phyloP scores from a whole-genome alignment of 345 rosid genomes.

The Excoecaria agallocha region DNA sequence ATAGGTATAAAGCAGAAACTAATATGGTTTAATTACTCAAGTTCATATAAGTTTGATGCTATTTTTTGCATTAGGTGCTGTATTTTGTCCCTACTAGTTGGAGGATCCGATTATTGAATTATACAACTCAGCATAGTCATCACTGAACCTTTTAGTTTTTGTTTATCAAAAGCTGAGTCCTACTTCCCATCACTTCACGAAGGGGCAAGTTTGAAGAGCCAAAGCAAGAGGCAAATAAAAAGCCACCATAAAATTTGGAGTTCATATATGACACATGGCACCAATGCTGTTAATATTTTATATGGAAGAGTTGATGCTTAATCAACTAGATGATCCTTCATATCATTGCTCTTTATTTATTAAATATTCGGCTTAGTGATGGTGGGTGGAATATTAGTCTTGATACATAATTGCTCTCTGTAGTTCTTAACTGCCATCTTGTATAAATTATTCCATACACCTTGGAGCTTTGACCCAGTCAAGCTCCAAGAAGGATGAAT shows the following conservation, averaged over 20 bases:
- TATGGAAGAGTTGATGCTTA: background rate
- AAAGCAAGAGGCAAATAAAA: background rate
- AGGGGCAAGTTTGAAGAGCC: constrained; percentile 20
- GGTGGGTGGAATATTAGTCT: background rate
- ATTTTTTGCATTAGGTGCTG: background rate
- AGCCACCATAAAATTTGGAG: background rate
- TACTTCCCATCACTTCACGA: constrained; percentile 10
- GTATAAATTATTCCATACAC: constrained; percentile 16
- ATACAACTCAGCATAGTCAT: constrained; percentile 2
- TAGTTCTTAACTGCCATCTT: background rate
- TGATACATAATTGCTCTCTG: background rate
- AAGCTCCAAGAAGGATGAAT: background rate
- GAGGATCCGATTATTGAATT: background rate
- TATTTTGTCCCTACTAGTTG: background rate
- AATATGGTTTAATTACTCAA: background rate
- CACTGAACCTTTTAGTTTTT: background rate
- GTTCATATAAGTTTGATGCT: constrained; percentile 12
- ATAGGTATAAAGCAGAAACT: constrained; percentile 18
- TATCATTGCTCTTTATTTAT: constrained; percentile 2
- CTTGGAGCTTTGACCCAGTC: constrained; percentile 11
- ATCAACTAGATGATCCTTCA: background rate
- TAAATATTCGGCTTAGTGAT: background rate
- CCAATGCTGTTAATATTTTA: background rate
- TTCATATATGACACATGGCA: background rate
- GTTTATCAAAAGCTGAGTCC: constrained; percentile 4